These are phyloP conservation scores for Hymenoscyphus scutula DNA, from an alignment of 2,329 filamentous ascomycete genomes.

Conservation along the genomic window DNA sequence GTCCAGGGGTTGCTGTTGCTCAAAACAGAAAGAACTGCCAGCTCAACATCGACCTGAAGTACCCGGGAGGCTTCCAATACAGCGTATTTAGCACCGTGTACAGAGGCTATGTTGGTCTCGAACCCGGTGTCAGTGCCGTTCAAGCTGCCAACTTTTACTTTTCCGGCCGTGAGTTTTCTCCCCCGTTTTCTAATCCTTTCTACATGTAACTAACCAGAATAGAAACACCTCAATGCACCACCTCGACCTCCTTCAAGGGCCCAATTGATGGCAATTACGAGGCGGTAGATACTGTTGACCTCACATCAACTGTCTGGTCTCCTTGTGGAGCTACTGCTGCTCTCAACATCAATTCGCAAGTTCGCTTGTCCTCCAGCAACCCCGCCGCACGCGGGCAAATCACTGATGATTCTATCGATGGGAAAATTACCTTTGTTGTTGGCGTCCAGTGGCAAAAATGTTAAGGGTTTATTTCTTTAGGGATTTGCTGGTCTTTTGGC, in stretches of 20 bases:
- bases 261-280: constrained; percentile 20
- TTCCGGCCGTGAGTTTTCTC: constrained; percentile 19
- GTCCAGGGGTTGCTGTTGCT: constrained; percentile 17
- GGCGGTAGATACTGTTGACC: constrained; percentile 13
- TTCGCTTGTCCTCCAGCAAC: constrained; percentile 16
- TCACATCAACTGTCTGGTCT: constrained; percentile 26
- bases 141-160: constrained; percentile 27
- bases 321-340: constrained; percentile 20
- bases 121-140: constrained; percentile 20
- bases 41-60: constrained; percentile 25
- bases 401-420: constrained; percentile 24
- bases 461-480: background rate
- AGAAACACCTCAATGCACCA: constrained; percentile 21
- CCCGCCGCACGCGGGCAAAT: constrained; percentile 15
- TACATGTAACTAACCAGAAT: background rate
- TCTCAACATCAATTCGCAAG: constrained; percentile 26
- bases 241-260: constrained; percentile 21
- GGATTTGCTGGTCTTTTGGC: background rate
- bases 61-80: constrained; percentile 27
- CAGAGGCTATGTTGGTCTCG: constrained; percentile 22
- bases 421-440: constrained; percentile 22
- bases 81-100: constrained; percentile 22
- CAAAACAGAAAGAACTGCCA: constrained; percentile 26
- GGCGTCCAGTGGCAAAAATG: constrained; percentile 23
- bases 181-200: background rate